Percentiles rank a stretch among this genome's conserved stretches.
phyloP scores from a whole-genome alignment of 352 stramenopile genomes.

The Nothophytophthora sp. region DNA sequence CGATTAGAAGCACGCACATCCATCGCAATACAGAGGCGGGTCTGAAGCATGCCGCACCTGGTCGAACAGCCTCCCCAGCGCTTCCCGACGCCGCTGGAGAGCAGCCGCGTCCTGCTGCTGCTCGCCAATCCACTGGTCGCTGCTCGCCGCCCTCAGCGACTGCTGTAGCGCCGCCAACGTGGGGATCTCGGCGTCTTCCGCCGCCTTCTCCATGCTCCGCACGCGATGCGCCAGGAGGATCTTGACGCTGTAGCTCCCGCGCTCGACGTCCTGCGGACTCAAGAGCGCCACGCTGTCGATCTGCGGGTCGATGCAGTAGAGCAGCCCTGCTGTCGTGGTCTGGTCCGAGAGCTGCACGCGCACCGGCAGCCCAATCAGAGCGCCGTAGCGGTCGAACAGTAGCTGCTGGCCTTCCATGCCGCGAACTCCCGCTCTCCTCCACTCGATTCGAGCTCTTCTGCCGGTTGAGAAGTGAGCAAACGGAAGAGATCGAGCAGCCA shows the following conservation, averaged over 20 bases:
- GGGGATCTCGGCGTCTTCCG: conserved; percentile 10
- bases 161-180: conserved; percentile 18
- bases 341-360: conserved; percentile 39
- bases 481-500: not conserved
- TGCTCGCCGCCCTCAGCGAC: not conserved
- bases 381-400: conserved; percentile 26
- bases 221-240: conserved; percentile 39
- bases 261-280: not conserved
- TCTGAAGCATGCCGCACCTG: conserved; percentile 24
- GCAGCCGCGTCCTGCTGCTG: conserved; percentile 1
- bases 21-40: too few species aligned
- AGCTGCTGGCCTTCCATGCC: conserved; percentile 17
- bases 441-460: conserved; percentile 10
- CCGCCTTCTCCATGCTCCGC: conserved; percentile 8
- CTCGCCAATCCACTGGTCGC: not conserved
- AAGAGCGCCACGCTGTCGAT: conserved; percentile 54
- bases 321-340: conserved; percentile 36
- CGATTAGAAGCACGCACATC: too few species aligned
- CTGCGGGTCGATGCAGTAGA: conserved; percentile 63
- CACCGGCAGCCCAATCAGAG: conserved; percentile 36
- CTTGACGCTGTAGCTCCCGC: conserved; percentile 23
- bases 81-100: conserved; percentile 7
- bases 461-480: not conserved
- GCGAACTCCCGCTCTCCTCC: conserved; percentile 15
- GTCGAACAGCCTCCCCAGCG: conserved; percentile 15